phyloP scores from a whole-genome alignment of 257 asterid genomes.

The Orobanche coerulescens region DNA sequence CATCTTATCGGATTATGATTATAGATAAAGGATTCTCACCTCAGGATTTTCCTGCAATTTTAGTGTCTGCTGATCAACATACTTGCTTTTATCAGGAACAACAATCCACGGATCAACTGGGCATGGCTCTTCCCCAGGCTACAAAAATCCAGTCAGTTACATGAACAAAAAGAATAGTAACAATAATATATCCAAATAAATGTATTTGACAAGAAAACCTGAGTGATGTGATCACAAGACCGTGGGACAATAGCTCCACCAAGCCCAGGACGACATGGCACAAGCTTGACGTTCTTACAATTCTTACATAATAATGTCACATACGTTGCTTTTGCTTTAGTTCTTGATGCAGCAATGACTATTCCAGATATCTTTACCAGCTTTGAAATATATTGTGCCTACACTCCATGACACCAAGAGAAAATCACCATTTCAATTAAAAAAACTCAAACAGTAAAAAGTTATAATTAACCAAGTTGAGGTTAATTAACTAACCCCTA shows the following conservation, averaged over 20 bases:
- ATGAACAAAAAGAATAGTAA: background rate
- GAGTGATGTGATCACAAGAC: conserved; percentile 83
- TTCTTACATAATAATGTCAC: conserved; percentile 86
- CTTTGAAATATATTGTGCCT: conserved; percentile 91
- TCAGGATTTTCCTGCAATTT: conserved; percentile 90
- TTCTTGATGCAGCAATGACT: conserved; percentile 95
- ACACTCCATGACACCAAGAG: conserved; percentile 18
- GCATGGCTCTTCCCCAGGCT: conserved; percentile 76
- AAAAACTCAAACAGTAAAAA: background rate
- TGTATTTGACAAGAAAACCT: conserved; percentile 36
- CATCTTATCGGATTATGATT: too few relatives aligned
- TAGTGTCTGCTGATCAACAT: conserved; percentile 79
- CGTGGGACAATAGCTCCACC: conserved; percentile 98
- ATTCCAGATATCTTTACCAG: conserved; percentile 90
- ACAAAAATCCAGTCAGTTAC: conserved; percentile 3
- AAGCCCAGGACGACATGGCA: conserved; percentile 96
- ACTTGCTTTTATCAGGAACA: conserved; percentile 79
- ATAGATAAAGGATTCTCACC: conserved; percentile 32
- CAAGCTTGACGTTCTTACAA: conserved; percentile 78
- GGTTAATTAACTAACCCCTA: conserved; percentile 63
- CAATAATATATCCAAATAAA: background rate
- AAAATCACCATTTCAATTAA: background rate
- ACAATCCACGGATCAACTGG: conserved; percentile 85
- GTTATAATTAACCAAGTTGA: conserved; percentile 7
- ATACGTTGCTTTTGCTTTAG: conserved; percentile 93